Evolutionary conservation across 768 basidiomycete species (phyloP), one percentile per base, ranked within the genome.

Genomic region (Pulveroboletus sp.): DNA sequence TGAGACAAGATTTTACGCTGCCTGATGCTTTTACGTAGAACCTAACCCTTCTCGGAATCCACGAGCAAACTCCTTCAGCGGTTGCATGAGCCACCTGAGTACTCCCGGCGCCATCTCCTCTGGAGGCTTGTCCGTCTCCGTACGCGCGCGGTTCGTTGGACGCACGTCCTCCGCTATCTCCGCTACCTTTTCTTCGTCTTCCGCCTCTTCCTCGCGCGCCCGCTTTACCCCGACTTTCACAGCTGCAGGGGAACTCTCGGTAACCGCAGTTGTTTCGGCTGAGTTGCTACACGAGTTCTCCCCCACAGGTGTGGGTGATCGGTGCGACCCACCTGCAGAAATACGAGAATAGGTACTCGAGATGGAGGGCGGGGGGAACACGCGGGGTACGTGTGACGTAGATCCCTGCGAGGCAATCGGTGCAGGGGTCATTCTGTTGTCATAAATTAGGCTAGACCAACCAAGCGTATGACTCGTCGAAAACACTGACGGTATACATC

Each of bases 41-140:
- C 54, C 55, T 55, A 83, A 65, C 59, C 81, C 80, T 66, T 85
- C 82, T 56, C 77, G 78, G 69, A 87, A 85, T 17, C 84, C 85
- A 54, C 78, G 76, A 47, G 82, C 72, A 62, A 87, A 85, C 6
- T 80, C 78, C 60, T 77, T 75, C 66, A 85, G 72, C 6, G 85
- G 84, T 36, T 78, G 69, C 64, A 79, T 67, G 58, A 86, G 73
- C 84, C 81, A 85, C 31, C 78, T 78, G 46, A 81, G 60, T 31
- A 75, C 77, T 52, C 62, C 69, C 21, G 21, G 21, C 21, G 21
- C 21, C 21, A 21, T 2, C 21, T 21, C 21, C 51, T 69, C 62
- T 4, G 79, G 72, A 0, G 73, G 70, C 38, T 65, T 60, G 64
- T 79, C 78, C 0, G 60, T 65, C 45, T 74, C 76, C 30, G 65